Conservation (phyloP, 1,284 basidiomycete species). For the Ceraceosorus bombacis region DNA sequence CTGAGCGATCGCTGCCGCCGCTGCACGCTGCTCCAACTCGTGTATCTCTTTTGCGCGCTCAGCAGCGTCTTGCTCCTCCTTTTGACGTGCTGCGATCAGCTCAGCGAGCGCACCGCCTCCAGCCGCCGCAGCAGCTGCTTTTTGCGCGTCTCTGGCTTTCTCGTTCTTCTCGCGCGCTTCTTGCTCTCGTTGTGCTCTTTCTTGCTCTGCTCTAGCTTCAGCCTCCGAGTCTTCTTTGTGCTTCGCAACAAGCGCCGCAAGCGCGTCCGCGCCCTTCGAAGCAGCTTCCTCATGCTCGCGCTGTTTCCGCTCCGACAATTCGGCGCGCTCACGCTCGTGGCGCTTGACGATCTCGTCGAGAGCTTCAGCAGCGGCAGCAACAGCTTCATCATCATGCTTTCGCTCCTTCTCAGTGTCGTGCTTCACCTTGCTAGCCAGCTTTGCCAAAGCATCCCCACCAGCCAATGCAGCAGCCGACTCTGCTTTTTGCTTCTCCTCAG, state of each 20-base stretch:
- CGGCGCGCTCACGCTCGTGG: background rate
- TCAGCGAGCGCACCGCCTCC: too few relatives aligned
- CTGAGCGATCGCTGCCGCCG: too few relatives aligned
- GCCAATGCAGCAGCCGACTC: constrained; percentile 1
- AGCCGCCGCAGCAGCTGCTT: constrained; percentile 1
- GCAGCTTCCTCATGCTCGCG: constrained; percentile 1
- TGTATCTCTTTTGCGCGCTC: too few relatives aligned
- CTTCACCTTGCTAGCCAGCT: background rate
- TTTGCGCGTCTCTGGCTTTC: constrained; percentile 2
- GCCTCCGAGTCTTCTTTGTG: constrained; percentile 6
- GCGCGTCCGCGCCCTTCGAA: constrained; percentile 9
- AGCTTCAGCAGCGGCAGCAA: background rate
- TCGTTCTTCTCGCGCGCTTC: background rate
- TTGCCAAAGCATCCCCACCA: background rate
- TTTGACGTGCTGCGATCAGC: too few relatives aligned
- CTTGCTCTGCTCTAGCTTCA: constrained; percentile 20
- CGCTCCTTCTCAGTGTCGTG: constrained; percentile 1
- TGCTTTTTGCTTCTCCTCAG: background rate
- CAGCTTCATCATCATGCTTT: background rate
- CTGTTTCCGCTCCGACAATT: constrained; percentile 3
- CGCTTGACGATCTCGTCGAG: background rate
- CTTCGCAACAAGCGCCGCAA: constrained; percentile 2
- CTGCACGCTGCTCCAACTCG: too few relatives aligned
- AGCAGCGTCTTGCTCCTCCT: too few relatives aligned
- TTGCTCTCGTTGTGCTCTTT: constrained; percentile 2